Percentiles rank a stretch among this genome's conserved stretches.
Conservation (phyloP, 192 early-diverging fungal genomes). For the Podila minutissima region DNA sequence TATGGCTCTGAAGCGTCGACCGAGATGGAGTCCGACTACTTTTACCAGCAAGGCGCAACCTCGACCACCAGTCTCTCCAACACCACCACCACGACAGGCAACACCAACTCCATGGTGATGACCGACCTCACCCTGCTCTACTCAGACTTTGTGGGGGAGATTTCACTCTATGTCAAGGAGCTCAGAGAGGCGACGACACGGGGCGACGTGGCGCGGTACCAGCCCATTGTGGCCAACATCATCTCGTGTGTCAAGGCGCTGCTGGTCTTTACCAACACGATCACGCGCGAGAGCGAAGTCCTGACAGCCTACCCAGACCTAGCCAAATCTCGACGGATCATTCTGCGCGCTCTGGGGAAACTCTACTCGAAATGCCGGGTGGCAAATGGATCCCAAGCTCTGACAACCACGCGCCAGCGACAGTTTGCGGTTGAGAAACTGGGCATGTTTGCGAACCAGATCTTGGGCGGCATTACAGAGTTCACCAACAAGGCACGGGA, state of each 20-base stretch:
- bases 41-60: conserved; percentile 17
- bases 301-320: conserved; percentile 34
- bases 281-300: conserved; percentile 38
- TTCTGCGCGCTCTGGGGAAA: conserved; percentile 41
- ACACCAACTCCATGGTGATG: neutral
- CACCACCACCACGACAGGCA: neutral
- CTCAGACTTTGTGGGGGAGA: conserved; percentile 35
- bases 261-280: conserved; percentile 38
- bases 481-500: conserved; percentile 27
- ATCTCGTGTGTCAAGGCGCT: conserved; percentile 33
- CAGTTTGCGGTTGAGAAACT: conserved; percentile 39
- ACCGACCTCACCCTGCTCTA: conserved; percentile 16
- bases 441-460: conserved; percentile 16
- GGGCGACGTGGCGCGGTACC: conserved; percentile 21
- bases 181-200: conserved; percentile 18
- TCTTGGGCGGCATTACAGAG: conserved; percentile 31
- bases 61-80: neutral
- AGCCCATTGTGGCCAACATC: conserved; percentile 35
- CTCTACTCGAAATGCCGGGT: conserved; percentile 39
- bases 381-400: conserved; percentile 31
- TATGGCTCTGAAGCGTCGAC: conserved; percentile 8
- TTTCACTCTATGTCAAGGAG: conserved; percentile 24
- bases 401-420: conserved; percentile 24
- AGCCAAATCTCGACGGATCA: conserved; percentile 15
- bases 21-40: conserved; percentile 13